These are phyloP conservation scores for Fagopyrum tataricum DNA, from an alignment of 148 eudicot genomes.

Conservation along the genomic window DNA sequence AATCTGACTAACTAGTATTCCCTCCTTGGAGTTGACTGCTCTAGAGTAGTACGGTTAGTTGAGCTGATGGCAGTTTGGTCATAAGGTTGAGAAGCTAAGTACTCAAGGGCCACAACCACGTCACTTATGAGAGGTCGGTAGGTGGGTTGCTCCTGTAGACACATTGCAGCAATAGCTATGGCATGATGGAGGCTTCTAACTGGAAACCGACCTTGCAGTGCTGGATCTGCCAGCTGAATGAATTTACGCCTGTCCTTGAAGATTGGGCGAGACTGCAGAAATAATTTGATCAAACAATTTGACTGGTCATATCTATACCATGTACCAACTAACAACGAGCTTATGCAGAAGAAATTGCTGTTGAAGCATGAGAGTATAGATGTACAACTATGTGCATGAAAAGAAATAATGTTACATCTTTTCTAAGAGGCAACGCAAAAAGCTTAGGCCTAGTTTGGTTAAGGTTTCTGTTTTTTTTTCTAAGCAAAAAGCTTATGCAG, in stretches of 20 bases:
- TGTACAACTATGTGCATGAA: too few species aligned
- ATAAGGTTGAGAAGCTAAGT: conserved; percentile 29
- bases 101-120: conserved; percentile 43
- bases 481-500: too few species aligned
- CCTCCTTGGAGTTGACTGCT: conserved; percentile 2
- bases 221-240: conserved; percentile 49
- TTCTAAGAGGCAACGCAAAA: too few species aligned
- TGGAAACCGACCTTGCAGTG: conserved; percentile 42
- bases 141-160: conserved; percentile 40
- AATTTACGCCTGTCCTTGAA: conserved; percentile 30
- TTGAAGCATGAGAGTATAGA: background rate
- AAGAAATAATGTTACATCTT: too few species aligned
- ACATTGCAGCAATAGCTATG: conserved; percentile 55
- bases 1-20: conserved; percentile 11
- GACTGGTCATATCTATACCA: background rate
- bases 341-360: background rate
- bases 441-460: too few species aligned
- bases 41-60: background rate
- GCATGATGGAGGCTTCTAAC: conserved; percentile 29
- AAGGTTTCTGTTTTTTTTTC: too few species aligned
- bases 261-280: conserved; percentile 44
- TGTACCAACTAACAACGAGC: background rate
- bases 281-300: background rate
- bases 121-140: conserved; percentile 52
- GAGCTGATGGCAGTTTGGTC: conserved; percentile 8